A percentile compares a stretch with the other conserved stretches of the same genome.
phyloP scores from a whole-genome alignment of 495 filamentous ascomycete species.

The Hyaloscypha bicolor region DNA sequence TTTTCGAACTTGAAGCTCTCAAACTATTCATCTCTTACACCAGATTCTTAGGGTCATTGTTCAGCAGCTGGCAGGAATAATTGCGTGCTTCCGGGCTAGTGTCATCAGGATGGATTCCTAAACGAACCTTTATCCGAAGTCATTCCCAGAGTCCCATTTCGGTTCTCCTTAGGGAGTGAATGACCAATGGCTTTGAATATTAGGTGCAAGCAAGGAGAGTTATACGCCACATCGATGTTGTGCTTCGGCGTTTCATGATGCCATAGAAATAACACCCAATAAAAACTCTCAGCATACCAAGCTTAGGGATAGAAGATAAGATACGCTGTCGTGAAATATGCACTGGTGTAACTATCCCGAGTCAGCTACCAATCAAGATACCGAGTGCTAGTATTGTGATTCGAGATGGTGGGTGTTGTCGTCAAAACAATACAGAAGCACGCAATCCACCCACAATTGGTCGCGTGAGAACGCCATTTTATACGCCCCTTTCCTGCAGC shows the following conservation, averaged over 20 bases:
- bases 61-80: no score
- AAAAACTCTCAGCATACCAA: neutral
- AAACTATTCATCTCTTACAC: no score
- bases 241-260: constrained; percentile 4
- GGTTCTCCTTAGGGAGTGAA: no score
- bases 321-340: neutral
- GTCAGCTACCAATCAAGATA: neutral
- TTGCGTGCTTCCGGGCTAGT: no score
- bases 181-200: neutral
- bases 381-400: no score
- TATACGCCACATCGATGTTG: neutral
- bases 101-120: no score
- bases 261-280: neutral
- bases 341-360: neutral
- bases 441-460: neutral
- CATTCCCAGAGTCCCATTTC: no score
- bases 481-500: neutral
- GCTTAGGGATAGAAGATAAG: neutral
- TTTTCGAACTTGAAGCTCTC: no score
- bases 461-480: neutral
- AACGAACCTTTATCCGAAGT: no score
- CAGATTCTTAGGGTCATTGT: no score
- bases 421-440: neutral
- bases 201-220: neutral
- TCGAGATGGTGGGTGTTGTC: neutral